These are phyloP conservation scores for Paspalum vaginatum DNA, from an alignment of 176 grass and related monocot genomes.

Conservation along the genomic window DNA sequence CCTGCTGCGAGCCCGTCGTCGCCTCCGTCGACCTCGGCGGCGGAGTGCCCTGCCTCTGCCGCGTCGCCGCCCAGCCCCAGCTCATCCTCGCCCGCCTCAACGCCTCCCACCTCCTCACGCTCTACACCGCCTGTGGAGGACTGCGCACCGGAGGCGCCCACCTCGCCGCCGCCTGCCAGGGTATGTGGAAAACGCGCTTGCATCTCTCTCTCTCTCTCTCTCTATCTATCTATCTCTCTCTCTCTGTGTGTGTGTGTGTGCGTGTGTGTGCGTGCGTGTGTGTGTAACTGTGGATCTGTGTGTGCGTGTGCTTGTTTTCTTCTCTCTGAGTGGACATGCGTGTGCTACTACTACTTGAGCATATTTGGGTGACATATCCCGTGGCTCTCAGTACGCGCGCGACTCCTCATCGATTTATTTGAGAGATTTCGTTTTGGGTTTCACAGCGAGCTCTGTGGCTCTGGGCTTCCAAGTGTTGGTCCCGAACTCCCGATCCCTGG, in stretches of 20 bases:
- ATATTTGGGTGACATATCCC: background rate
- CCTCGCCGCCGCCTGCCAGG: conserved; percentile 34
- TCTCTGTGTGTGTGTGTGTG: background rate
- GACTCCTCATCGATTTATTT: background rate
- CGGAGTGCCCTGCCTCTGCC: conserved; percentile 38
- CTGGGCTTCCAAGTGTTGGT: background rate
- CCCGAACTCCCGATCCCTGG: background rate
- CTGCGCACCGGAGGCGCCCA: conserved; percentile 26
- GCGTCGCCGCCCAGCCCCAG: conserved; percentile 35
- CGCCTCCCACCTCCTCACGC: conserved; percentile 33
- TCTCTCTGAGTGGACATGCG: background rate
- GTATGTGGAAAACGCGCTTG: background rate
- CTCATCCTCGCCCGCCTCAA: conserved; percentile 42
- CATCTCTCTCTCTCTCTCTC: background rate
- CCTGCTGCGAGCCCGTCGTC: conserved; percentile 29
- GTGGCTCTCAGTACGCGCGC: background rate
- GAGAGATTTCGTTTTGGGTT: background rate
- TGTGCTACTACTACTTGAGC: background rate
- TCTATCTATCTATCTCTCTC: too few species aligned
- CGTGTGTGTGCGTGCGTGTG: background rate
- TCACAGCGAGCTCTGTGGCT: background rate
- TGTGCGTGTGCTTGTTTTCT: background rate
- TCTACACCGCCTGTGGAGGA: conserved; percentile 38
- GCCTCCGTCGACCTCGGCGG: conserved; percentile 34
- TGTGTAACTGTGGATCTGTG: background rate